Evolutionary conservation across 768 basidiomycete species (phyloP), one percentile per base, ranked within the genome.

Genomic region (Serendipita vermifera): DNA sequence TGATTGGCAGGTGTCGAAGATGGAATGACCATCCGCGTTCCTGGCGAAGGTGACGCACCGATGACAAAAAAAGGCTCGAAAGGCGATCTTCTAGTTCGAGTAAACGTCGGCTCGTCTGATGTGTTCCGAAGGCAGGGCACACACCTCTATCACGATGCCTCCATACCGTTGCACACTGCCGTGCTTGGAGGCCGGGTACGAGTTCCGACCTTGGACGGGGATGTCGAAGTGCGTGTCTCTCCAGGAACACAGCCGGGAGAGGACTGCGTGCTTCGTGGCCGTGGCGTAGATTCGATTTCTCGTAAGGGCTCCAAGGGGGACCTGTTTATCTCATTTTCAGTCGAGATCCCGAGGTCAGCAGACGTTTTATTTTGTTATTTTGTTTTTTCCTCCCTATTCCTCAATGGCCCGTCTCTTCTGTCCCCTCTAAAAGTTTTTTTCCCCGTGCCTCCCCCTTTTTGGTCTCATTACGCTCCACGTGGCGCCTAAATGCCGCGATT

Each of bases 241-340:
- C 75, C 76, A 20, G 94, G 96, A 40, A 97, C 94, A 2, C 96
- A 98, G 70, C 91, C 85, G 65, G 93, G 93, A 15, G 91, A 97
- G 72, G 92, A 98, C 68, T 93, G 94, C 81, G 87, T 96, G 20
- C 71, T 99, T 64, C 87, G 85, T 71, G 82, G 83, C 36, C 80
- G 87, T 55, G 96, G 96, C 29, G 81, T 97, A 11, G 67, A 78
- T 40, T 74, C 79, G 22, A 74, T 85, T 5, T 75, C 76, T 64
- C 71, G 71, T 51, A 22, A 31, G 11, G 71, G 76, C 38, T 77
- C 77, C 60, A 81, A 76, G 59, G 88, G 94, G 33, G 91, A 96
- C 68, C 71, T 97, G 54, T 87, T 91, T 63, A 87, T 99, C 55
- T 79, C 81, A 38, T 98, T 98, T 73, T 78, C 76, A 33, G 77